Base-by-base conservation (phyloP, 768 basidiomycete species). In the Megacollybia marginata region DNA sequence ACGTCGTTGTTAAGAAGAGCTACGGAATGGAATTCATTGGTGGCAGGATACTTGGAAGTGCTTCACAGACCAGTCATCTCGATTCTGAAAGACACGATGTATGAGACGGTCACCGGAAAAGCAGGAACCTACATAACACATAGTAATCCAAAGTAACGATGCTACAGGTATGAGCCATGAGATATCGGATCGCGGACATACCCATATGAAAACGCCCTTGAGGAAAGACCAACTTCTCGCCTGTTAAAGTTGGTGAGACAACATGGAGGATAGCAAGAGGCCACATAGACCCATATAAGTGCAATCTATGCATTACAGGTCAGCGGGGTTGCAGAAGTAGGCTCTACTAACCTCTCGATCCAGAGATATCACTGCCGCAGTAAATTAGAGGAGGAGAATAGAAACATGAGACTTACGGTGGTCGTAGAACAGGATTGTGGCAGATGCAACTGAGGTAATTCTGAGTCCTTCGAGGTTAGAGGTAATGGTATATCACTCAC, bases 131-230 rank as follows among this genome's bases (percentile, higher is more conserved):
- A 64, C 63, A 61, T 31, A 4, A 61, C 57, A 50, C 57, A 58
- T n/a, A 55, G 19, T 7, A 64, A 44, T 6, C 63, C 63, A 36
- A 64, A 59, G 43, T 64, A 64, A 1, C 63, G 61, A 51, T 62
- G 58, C 63, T 64, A 16, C 16, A 44, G 13, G 44, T n/a, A 4
- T 44, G 5, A 31, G n/a, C 9, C 23, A 16, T n/a, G n/a, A 13
- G 28, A 44, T 3, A 44, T 16, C 44, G 18, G 44, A 44, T 9
- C 15, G 11, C n/a, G 23, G 23, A 4, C 60, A 45, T 31, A 61
- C 63, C 53, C 57, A 61, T 44, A 64, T 54, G 40, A 61, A 64
- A 43, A 62, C 56, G 20, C 51, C 49, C 52, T 64, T 64, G 44
- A 64, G 56, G 44, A 61, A 40, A 23, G 60, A 61, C 63, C 63